phyloP scores from a whole-genome alignment of 768 basidiomycete genomes.

The Agaricus sinodeliciosus region DNA sequence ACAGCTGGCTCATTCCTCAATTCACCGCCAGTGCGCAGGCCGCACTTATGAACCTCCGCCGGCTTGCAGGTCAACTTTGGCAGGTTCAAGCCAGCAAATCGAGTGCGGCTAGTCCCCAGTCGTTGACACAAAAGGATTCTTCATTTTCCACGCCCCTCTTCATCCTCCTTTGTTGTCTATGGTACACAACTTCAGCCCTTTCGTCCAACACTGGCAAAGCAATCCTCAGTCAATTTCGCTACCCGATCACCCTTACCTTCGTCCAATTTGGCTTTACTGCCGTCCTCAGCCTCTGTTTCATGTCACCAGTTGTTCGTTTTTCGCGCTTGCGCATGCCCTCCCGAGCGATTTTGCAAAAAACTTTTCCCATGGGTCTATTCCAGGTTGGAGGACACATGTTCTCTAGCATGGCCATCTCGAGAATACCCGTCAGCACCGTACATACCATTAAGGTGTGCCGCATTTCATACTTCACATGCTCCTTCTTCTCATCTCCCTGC shows the following conservation, averaged over 20 bases:
- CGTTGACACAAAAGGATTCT: slow-evolving; percentile 24
- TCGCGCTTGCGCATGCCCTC: slow-evolving; percentile 67
- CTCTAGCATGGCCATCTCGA: slow-evolving; percentile 93
- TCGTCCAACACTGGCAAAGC: slow-evolving; percentile 96
- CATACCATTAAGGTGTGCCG: slow-evolving; percentile 93
- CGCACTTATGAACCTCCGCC: slow-evolving; percentile 3
- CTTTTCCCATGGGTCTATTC: slow-evolving; percentile 94
- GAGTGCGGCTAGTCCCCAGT: slow-evolving; percentile 10
- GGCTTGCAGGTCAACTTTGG: slow-evolving; percentile 5
- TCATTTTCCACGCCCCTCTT: slow-evolving; percentile 44
- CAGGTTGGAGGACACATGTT: slow-evolving; percentile 98
- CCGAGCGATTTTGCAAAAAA: slow-evolving; percentile 63
- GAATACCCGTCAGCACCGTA: slow-evolving; percentile 95
- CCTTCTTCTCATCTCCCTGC: neutral
- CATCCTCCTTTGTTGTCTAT: slow-evolving; percentile 76
- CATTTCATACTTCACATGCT: neutral
- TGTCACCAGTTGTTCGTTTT: slow-evolving; percentile 67
- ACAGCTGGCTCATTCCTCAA: neutral
- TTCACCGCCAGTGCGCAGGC: neutral
- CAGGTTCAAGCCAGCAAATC: neutral
- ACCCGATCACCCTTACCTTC: slow-evolving; percentile 95
- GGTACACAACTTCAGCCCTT: slow-evolving; percentile 91
- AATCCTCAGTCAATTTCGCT: slow-evolving; percentile 88
- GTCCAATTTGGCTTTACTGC: slow-evolving; percentile 97
- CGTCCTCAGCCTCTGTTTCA: slow-evolving; percentile 76